These are phyloP conservation scores for Epichloe elymi DNA, from an alignment of 2,329 filamentous ascomycete genomes.

Conservation along the genomic window DNA sequence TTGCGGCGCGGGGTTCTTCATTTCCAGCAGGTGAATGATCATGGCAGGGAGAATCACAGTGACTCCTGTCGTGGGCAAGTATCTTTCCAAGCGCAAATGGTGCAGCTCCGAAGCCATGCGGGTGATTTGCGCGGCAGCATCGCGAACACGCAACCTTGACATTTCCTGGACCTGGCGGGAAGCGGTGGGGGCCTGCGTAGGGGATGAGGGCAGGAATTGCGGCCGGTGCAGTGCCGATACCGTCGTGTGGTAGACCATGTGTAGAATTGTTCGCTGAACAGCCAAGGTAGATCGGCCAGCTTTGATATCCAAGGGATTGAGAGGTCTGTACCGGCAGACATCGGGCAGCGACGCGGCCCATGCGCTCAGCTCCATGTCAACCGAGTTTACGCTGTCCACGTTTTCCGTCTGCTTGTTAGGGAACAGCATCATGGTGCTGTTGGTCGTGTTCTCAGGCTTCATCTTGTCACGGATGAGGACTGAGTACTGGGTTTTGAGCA, in stretches of 20 bases:
- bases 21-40: slow-evolving; percentile 85
- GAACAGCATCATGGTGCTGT: slow-evolving; percentile 75
- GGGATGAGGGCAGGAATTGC: slow-evolving; percentile 69
- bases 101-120: slow-evolving; percentile 69
- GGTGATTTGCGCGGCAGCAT: slow-evolving; percentile 76
- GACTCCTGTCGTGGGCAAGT: slow-evolving; percentile 77
- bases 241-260: slow-evolving; percentile 90
- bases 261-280: slow-evolving; percentile 72
- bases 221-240: slow-evolving; percentile 83
- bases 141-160: slow-evolving; percentile 69
- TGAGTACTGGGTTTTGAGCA: slow-evolving; percentile 84
- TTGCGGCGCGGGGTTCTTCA: slow-evolving; percentile 66
- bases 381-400: slow-evolving; percentile 62
- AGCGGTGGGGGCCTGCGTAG: slow-evolving; percentile 35
- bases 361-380: slow-evolving; percentile 64
- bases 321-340: slow-evolving; percentile 53
- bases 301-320: slow-evolving; percentile 41
- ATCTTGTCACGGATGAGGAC: slow-evolving; percentile 75
- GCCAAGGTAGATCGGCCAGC: slow-evolving; percentile 46
- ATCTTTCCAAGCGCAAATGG: slow-evolving; percentile 58
- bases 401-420: slow-evolving; percentile 81
- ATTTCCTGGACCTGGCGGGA: slow-evolving; percentile 65
- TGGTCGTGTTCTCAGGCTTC: slow-evolving; percentile 62
- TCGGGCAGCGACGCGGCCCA: slow-evolving; percentile 65
- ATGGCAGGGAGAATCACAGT: slow-evolving; percentile 85